phyloP scores from a whole-genome alignment of 768 basidiomycete species.

The Mycena belliarum region DNA sequence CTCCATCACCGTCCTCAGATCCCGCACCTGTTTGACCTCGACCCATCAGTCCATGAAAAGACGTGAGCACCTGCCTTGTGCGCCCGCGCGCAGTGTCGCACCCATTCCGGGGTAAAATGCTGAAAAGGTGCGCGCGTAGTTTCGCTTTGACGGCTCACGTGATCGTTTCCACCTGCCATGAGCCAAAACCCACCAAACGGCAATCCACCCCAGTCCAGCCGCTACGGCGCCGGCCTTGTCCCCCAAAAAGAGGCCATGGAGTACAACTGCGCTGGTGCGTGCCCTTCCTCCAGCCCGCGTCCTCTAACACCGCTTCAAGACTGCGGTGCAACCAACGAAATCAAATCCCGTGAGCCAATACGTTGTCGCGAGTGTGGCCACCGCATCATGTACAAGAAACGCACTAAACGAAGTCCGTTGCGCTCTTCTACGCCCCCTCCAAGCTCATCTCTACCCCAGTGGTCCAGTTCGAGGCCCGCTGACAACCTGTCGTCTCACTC shows the following conservation, averaged over 20 bases:
- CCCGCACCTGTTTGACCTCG: conserved; percentile 10
- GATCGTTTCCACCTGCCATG: background rate
- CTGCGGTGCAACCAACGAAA: conserved; percentile 90
- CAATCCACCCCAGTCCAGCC: conserved; percentile 8
- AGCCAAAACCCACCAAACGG: conserved; percentile 1
- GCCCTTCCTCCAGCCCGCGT: conserved; percentile 3
- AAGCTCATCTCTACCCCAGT: conserved; percentile 39
- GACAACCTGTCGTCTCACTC: conserved; percentile 23
- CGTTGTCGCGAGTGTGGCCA: conserved; percentile 97
- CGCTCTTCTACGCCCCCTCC: background rate
- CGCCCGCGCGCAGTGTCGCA: background rate
- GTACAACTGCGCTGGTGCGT: conserved; percentile 82
- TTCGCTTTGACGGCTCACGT: background rate
- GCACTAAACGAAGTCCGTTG: conserved; percentile 86
- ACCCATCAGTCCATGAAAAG: conserved; percentile 1
- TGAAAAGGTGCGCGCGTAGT: too few species aligned
- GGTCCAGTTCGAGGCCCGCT: conserved; percentile 87
- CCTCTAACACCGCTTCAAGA: conserved; percentile 45
- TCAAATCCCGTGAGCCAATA: conserved; percentile 88
- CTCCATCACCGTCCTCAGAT: conserved; percentile 9
- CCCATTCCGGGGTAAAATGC: too few species aligned
- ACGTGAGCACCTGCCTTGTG: conserved; percentile 7
- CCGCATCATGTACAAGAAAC: conserved; percentile 98
- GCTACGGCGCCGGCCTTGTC: conserved; percentile 26
- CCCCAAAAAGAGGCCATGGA: conserved; percentile 69